Evolutionary conservation across 2,329 filamentous ascomycete genomes (phyloP).

Genomic region (Aspergillus sp.): DNA sequence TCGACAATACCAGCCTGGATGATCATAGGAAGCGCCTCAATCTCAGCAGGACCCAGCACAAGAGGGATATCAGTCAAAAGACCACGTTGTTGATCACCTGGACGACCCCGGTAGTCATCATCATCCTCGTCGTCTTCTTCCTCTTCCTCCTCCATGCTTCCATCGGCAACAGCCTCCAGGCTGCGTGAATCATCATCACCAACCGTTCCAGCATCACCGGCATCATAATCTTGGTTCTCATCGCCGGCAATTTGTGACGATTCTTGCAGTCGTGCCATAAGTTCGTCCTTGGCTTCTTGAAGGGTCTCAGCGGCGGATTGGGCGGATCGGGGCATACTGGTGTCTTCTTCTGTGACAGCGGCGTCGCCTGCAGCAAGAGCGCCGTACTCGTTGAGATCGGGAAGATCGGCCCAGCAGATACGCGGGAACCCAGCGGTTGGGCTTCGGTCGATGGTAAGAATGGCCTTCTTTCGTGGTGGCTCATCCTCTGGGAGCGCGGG

Average conservation of each 20-base stretch:
- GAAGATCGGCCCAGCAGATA: conserved; percentile 40
- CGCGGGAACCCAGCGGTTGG: conserved; percentile 35
- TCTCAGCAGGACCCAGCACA: conserved; percentile 89
- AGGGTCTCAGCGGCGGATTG: conserved; percentile 46
- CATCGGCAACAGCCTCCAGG: conserved; percentile 39
- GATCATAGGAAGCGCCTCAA: conserved; percentile 94
- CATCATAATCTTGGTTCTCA: conserved; percentile 38
- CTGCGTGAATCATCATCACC: conserved; percentile 40
- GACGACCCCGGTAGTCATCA: conserved; percentile 48
- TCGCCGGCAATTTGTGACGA: conserved; percentile 36
- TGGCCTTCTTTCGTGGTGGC: conserved; percentile 35
- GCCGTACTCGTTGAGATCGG: conserved; percentile 39
- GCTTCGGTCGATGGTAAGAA: conserved; percentile 38
- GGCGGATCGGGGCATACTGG: conserved; percentile 42
- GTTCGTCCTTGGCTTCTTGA: conserved; percentile 48
- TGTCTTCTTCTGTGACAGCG: conserved; percentile 41
- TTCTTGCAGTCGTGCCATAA: conserved; percentile 47
- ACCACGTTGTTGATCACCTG: conserved; percentile 59
- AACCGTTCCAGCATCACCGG: conserved; percentile 35
- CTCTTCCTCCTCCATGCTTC: conserved; percentile 46
- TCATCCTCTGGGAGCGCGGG: conserved; percentile 31
- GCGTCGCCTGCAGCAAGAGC: conserved; percentile 33
- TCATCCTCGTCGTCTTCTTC: conserved; percentile 52
- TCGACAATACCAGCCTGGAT: conserved; percentile 93
- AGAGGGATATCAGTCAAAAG: conserved; percentile 90